These are phyloP conservation scores for Trichophyton verrucosum DNA, from an alignment of 2,329 filamentous ascomycete species.

Conservation along the genomic window DNA sequence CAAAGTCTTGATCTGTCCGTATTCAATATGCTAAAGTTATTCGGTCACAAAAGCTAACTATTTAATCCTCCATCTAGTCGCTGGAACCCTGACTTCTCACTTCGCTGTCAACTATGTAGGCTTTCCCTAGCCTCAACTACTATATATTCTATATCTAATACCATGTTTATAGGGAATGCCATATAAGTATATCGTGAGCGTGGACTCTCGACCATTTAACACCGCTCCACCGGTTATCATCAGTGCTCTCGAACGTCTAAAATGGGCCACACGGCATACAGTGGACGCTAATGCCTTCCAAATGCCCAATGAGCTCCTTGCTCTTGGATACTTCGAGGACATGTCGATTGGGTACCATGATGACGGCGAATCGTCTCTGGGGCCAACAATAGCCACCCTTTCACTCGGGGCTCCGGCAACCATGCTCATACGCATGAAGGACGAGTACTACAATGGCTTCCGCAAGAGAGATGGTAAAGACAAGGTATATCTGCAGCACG, in stretches of 20 bases:
- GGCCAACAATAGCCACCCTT: conserved; percentile 44
- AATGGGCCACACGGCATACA: conserved; percentile 40
- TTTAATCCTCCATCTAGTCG: conserved; percentile 18
- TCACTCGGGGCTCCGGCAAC: conserved; percentile 41
- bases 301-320: conserved; percentile 45
- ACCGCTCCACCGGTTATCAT: conserved; percentile 33
- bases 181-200: conserved; percentile 46
- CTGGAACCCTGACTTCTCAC: conserved; percentile 32
- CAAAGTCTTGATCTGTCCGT: background rate
- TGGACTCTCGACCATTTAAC: conserved; percentile 32
- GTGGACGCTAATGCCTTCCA: conserved; percentile 20
- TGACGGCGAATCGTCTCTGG: conserved; percentile 45
- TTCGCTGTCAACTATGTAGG: conserved; percentile 39
- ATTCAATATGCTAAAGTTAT: background rate
- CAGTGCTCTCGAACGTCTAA: conserved; percentile 37
- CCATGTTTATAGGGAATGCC: conserved; percentile 38
- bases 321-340: conserved; percentile 43
- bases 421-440: conserved; percentile 46
- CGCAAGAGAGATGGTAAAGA: conserved; percentile 7
- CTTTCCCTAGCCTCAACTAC: background rate
- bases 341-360: conserved; percentile 49
- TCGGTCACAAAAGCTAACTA: background rate
- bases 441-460: conserved; percentile 31
- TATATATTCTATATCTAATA: background rate
- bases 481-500: conserved; percentile 11